Evolutionary conservation across 148 eudicot species (phyloP).

Genomic region (Polygonum aviculare): DNA sequence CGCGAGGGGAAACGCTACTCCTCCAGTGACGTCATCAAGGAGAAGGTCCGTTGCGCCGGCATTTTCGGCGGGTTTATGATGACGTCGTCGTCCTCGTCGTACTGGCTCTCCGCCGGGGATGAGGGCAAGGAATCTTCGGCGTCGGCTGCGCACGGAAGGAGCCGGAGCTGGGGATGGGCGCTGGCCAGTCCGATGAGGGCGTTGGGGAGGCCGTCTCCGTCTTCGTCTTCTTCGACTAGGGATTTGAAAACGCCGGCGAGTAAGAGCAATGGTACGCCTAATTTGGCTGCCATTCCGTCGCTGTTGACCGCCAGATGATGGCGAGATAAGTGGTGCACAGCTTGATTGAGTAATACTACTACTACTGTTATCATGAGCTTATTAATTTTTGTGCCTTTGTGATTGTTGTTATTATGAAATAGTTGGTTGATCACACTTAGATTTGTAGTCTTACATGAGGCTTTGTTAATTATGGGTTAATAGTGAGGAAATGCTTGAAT

Average conservation of each 20-base stretch:
- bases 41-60: conserved; percentile 71
- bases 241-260: conserved; percentile 11
- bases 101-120: conserved; percentile 25
- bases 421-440: neutral
- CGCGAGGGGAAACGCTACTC: conserved; percentile 42
- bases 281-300: conserved; percentile 69
- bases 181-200: conserved; percentile 80
- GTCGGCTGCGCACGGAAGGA: conserved; percentile 35
- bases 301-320: conserved; percentile 57
- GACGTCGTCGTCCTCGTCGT: conserved; percentile 40
- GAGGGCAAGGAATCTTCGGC: conserved; percentile 15
- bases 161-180: conserved; percentile 84
- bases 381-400: neutral
- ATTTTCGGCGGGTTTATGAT: conserved; percentile 70
- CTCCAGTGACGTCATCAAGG: conserved; percentile 34
- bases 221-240: neutral
- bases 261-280: conserved; percentile 26
- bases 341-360: neutral
- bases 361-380: neutral
- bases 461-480: neutral
- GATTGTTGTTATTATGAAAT: neutral
- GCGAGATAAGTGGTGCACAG: conserved; percentile 13
- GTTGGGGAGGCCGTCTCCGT: conserved; percentile 30
- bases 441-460: neutral
- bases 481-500: neutral